Evolutionary conservation across 805 yeast genomes (phyloP).

Genomic region (Zygosaccharomyces bailii): DNA sequence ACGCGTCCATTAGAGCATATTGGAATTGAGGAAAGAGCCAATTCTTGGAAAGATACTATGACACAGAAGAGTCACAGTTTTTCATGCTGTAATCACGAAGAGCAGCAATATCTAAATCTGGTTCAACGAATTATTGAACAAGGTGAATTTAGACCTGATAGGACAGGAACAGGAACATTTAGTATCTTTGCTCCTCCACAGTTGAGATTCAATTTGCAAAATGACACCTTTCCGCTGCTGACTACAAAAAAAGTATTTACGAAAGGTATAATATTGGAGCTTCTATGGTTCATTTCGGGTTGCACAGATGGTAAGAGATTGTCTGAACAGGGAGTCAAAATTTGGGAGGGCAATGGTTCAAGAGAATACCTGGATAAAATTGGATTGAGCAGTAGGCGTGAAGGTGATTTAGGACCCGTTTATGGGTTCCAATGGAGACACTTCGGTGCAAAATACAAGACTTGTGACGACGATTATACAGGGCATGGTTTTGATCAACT

Average conservation of each 20-base stretch:
- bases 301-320: conserved; percentile 81
- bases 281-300: conserved; percentile 90
- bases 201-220: conserved; percentile 69
- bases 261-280: conserved; percentile 82
- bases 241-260: conserved; percentile 93
- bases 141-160: conserved; percentile 90
- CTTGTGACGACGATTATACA: conserved; percentile 82
- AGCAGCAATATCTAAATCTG: conserved; percentile 81
- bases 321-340: conserved; percentile 82
- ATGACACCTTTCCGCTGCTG: conserved; percentile 77
- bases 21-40: background rate
- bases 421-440: conserved; percentile 99
- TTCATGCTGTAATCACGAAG: conserved; percentile 48
- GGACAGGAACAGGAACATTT: conserved; percentile 96
- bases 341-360: conserved; percentile 99
- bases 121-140: conserved; percentile 70
- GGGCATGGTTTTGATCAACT: conserved; percentile 92
- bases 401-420: conserved; percentile 96
- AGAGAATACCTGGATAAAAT: conserved; percentile 81
- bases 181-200: conserved; percentile 96
- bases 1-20: background rate
- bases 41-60: conserved; percentile 4
- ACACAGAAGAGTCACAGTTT: conserved; percentile 9
- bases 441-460: conserved; percentile 88
- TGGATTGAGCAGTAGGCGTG: conserved; percentile 77